Evolutionary conservation across 2,329 filamentous ascomycete species (phyloP), one percentile per base, ranked within the genome.

Genomic region (Massarina eburnea): DNA sequence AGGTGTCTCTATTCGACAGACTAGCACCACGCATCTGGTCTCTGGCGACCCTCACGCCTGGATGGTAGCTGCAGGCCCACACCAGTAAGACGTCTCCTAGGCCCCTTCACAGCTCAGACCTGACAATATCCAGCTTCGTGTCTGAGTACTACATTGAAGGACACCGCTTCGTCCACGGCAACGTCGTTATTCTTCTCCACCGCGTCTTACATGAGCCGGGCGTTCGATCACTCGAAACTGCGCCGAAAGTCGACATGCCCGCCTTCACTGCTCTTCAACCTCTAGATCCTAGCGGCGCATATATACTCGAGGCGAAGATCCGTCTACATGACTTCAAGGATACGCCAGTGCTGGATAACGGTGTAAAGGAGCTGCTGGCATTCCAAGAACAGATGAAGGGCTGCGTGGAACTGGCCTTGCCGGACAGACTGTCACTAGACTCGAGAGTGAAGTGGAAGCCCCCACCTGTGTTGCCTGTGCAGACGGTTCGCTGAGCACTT

Each of bases 401-500:
- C 4, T 78, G 77, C 14, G 76, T 85, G 18, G 78, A 80, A 41
- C 60, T 86, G 54, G 73, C 76, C 37, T 73, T 79, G 36, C 80
- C 79, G 1, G 81, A 85, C 64, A 72, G 83, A 39, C 65, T 85
- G 39, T 72, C 78, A 20, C 67, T 85, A 51, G 82, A 85, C 60
- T 82, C 81, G 3, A 73, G 82, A 45, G 78, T 82, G 30, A 83
- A 78, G 62, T 80, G 73, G 51, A 62, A 58, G 26, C 50, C 62
- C 12, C 56, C 57, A 30, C 49, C 51, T 30, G 43, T 52, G 14
- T 39, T 48, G 21, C 51, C 48, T 22, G 46, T 47, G 17, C 46
- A 21, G 32, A 44, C 55, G 24, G 46, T 45, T 42, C 58, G 57
- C 14, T 66, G 57, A 62, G 20, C 24, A 26, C 12, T n/a, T n/a